These are phyloP conservation scores for Arachis stenosperma DNA, from an alignment of 306 rosid genomes.

Conservation along the genomic window DNA sequence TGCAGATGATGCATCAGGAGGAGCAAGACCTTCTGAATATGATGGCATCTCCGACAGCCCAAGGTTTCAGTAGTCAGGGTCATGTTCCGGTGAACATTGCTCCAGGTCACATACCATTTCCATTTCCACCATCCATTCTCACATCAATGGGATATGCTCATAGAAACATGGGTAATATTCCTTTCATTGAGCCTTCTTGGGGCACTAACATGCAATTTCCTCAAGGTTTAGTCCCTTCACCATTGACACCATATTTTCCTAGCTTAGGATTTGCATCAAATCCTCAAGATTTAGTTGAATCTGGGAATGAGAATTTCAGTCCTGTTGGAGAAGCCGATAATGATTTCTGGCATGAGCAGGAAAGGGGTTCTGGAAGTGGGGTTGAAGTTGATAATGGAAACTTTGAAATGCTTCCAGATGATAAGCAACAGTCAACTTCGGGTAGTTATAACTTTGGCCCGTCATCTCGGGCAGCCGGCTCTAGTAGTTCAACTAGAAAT, in stretches of 20 bases:
- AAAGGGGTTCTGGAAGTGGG: conserved; percentile 68
- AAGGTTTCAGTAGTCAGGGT: conserved; percentile 71
- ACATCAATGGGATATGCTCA: conserved; percentile 82
- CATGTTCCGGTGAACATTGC: conserved; percentile 74
- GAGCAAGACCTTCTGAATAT: conserved; percentile 91
- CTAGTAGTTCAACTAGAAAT: conserved; percentile 52
- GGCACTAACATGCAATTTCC: conserved; percentile 76
- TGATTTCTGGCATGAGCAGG: conserved; percentile 93
- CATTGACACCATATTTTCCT: conserved; percentile 73
- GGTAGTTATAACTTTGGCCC: conserved; percentile 61
- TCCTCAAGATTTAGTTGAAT: conserved; percentile 63
- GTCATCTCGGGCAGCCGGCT: conserved; percentile 50
- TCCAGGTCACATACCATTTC: conserved; percentile 77
- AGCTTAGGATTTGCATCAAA: conserved; percentile 61
- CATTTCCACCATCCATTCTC: conserved; percentile 68
- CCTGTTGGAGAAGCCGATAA: conserved; percentile 66
- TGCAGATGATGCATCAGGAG: conserved; percentile 83
- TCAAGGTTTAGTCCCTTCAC: conserved; percentile 75
- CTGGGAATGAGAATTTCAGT: conserved; percentile 64
- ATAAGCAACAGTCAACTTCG: conserved; percentile 80
- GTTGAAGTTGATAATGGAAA: conserved; percentile 74
- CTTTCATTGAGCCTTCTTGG: conserved; percentile 86
- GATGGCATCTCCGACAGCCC: conserved; percentile 73
- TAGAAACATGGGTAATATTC: conserved; percentile 76
- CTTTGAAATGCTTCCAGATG: conserved; percentile 74